Evolutionary conservation across 495 filamentous ascomycete species (phyloP).

Genomic region (Venustampulla echinocandica): DNA sequence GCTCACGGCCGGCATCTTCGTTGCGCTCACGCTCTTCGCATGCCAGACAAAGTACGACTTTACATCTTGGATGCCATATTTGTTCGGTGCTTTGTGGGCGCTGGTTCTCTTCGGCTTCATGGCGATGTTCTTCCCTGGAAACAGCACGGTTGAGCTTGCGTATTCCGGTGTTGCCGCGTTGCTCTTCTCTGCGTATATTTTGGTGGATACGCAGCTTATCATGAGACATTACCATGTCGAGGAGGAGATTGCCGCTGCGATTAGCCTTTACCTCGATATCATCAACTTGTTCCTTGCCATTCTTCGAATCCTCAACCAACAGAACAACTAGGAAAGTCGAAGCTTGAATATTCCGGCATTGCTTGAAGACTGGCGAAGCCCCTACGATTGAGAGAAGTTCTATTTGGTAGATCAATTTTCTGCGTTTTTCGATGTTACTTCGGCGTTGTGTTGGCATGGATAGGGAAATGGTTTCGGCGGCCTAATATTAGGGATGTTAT

Average conservation of each 20-base stretch:
- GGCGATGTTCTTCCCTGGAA: conserved; percentile 72
- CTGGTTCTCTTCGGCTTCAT: conserved; percentile 90
- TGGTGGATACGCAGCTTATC: conserved; percentile 92
- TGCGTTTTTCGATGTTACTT: not conserved
- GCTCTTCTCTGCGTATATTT: conserved; percentile 86
- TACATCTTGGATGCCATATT: conserved; percentile 89
- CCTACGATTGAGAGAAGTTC: not conserved
- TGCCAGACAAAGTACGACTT: conserved; percentile 99
- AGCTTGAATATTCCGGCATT: not conserved
- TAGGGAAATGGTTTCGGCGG: not conserved
- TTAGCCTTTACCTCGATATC: conserved; percentile 91
- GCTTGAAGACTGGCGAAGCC: conserved; percentile 1
- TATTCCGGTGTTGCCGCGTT: conserved; percentile 76
- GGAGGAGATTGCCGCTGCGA: conserved; percentile 95
- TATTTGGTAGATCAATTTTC: not conserved
- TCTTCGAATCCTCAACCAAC: conserved; percentile 81
- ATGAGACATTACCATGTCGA: conserved; percentile 95
- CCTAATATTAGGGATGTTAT: not conserved
- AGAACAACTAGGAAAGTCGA: conserved; percentile 61
- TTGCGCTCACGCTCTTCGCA: conserved; percentile 86
- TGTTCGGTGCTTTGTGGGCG: conserved; percentile 85
- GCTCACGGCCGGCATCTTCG: conserved; percentile 86
- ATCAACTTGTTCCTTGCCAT: conserved; percentile 95
- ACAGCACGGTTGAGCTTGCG: conserved; percentile 67
- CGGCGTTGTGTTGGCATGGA: not conserved